These are phyloP conservation scores for Forsythia suspensa DNA, from an alignment of 257 asterid genomes.

Conservation along the genomic window DNA sequence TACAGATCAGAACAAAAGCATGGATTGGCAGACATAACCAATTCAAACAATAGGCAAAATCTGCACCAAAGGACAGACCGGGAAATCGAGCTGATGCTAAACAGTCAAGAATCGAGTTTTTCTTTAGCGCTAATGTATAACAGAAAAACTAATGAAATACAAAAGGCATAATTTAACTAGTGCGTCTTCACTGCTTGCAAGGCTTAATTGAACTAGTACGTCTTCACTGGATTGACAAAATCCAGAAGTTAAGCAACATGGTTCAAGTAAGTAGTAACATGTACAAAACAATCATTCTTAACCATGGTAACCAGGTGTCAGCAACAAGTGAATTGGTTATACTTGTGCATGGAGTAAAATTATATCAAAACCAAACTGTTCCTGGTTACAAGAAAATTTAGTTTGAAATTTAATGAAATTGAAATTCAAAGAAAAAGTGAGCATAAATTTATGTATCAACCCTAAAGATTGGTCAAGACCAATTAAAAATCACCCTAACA, in stretches of 20 bases:
- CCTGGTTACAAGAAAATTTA: neutral
- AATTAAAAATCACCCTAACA: neutral
- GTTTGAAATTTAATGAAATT: neutral
- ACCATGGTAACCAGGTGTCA: neutral
- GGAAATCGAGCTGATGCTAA: neutral
- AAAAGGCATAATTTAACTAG: neutral
- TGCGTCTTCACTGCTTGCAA: neutral
- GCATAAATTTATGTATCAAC: neutral
- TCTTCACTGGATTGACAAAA: neutral
- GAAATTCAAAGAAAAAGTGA: neutral
- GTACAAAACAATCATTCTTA: neutral
- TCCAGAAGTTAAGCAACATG: neutral
- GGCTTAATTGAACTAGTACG: neutral
- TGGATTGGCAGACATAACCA: neutral
- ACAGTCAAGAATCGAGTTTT: neutral
- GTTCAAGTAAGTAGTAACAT: neutral
- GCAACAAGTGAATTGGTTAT: neutral
- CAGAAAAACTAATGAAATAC: neutral
- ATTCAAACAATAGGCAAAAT: neutral
- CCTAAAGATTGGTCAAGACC: neutral
- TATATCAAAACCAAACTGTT: neutral
- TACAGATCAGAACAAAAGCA: neutral
- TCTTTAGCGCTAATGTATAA: neutral
- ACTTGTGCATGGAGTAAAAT: neutral
- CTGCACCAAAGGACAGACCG: neutral